Evolutionary conservation across 2,329 filamentous ascomycete species (phyloP), one percentile per base, ranked within the genome.

Genomic region (Fusarium brachygibbosum): DNA sequence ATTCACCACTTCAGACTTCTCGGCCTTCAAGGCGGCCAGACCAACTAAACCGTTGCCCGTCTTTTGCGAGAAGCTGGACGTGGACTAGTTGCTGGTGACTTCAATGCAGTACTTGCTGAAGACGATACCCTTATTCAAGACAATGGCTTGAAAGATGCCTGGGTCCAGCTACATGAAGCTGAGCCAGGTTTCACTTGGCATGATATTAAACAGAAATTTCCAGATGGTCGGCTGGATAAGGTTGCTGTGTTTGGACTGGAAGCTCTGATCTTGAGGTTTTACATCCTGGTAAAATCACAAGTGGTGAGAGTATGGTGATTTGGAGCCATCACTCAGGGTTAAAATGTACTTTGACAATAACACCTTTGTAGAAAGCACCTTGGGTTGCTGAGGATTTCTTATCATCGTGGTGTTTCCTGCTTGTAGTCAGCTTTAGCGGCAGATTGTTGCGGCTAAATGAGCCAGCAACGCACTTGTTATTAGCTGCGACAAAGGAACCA

Each of bases 11-110:
- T 0, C 19, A 6, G 7, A 32, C 10, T 25, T 61, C 76, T 21
- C 38, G 67, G 8, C 75, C 75, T 4, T 79, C 73, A n/a, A 63
- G 52, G 6, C 75, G 80, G 6, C 77, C 75, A 0, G 54, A 58
- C 2, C 79, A 81, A 55, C 38, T 81, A 2, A 1, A 74, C 77
- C 16, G 63, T 73, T 3, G 67, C 75, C 0, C 57, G 56, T 6
- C 62, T 78, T 14, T 65, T 82, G 5, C 69, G 62, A 25, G 65
- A 66, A 16, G 58, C 73, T 5, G 75, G 72, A 1, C 66, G 60
- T 25, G 80, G 79, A 0, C 42, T 82, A 6, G 72, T 82, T 3
- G 79, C 80, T 5, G 81, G 80, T 13, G 79, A 82, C 53, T 82
- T 82, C 60, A 82, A 82, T 53, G 76, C 78, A 4, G 76, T 80